phyloP scores from a whole-genome alignment of 495 filamentous ascomycete genomes.

The Usnea hakonensis region DNA sequence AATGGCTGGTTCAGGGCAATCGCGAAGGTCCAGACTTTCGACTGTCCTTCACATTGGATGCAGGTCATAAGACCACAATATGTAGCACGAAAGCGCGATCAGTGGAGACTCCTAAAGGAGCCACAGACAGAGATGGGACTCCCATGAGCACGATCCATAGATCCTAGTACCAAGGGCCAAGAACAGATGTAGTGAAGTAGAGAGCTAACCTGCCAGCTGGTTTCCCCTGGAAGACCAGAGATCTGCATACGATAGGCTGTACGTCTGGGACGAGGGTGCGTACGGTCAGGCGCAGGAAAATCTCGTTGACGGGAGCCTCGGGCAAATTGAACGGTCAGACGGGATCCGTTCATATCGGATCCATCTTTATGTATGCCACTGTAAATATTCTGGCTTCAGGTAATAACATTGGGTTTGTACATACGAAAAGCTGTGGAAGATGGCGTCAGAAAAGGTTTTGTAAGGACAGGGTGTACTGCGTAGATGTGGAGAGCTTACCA shows the following conservation, averaged over 20 bases:
- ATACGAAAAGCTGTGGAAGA: constrained; percentile 16
- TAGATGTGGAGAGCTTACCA: constrained; percentile 48
- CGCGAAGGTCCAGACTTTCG: constrained; percentile 6
- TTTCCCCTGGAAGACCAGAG: constrained; percentile 91
- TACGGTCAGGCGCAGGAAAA: constrained; percentile 65
- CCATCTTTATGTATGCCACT: constrained; percentile 55
- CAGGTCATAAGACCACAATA: background rate
- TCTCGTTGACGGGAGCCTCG: constrained; percentile 87
- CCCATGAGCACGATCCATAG: constrained; percentile 13
- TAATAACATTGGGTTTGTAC: background rate
- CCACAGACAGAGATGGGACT: constrained; percentile 7
- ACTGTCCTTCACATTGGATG: constrained; percentile 1
- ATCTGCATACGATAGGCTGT: constrained; percentile 96
- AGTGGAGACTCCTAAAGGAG: background rate
- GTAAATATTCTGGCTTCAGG: background rate
- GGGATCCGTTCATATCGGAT: constrained; percentile 94
- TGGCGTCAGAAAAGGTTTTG: constrained; percentile 35
- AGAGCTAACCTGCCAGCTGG: constrained; percentile 99
- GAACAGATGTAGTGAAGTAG: constrained; percentile 18
- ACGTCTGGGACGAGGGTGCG: constrained; percentile 82
- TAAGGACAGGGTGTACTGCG: constrained; percentile 18
- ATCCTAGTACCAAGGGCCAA: constrained; percentile 18
- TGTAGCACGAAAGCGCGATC: background rate
- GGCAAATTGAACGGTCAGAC: constrained; percentile 94
- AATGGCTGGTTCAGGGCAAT: background rate